Evolutionary conservation across 805 yeast genomes (phyloP).

Genomic region (Ogataea corticis): DNA sequence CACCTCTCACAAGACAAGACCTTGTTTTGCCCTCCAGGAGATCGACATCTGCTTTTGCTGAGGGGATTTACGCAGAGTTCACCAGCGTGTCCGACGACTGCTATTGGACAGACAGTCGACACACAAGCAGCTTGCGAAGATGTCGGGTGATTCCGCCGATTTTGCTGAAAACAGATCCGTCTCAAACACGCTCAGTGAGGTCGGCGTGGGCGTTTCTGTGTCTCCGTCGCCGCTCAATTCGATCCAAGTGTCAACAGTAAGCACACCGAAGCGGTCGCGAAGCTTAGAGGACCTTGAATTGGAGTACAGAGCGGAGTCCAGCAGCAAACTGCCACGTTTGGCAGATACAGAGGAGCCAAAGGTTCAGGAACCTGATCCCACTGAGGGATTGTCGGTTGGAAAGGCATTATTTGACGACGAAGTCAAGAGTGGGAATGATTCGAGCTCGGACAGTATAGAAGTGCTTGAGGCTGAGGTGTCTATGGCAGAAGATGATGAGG

Average conservation of each 20-base stretch:
- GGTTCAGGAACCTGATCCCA: constrained; percentile 2
- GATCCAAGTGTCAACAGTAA: neutral
- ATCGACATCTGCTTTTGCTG: too few relatives aligned
- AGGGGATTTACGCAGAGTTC: too few relatives aligned
- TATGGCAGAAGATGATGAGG: constrained; percentile 2
- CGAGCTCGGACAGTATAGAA: constrained; percentile 6
- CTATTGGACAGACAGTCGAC: too few relatives aligned
- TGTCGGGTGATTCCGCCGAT: constrained; percentile 1
- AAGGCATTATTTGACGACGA: constrained; percentile 9
- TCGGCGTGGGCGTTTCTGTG: neutral
- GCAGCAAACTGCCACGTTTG: constrained; percentile 4
- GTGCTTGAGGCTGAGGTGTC: constrained; percentile 1
- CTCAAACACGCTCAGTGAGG: neutral
- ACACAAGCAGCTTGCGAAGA: neutral
- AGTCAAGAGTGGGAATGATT: constrained; percentile 5
- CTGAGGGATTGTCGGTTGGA: constrained; percentile 14
- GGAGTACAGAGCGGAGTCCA: neutral
- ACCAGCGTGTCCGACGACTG: too few relatives aligned
- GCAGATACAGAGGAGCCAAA: neutral
- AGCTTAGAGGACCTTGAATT: constrained; percentile 6
- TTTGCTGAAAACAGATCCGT: neutral
- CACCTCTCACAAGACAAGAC: too few relatives aligned
- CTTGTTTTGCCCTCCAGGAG: too few relatives aligned
- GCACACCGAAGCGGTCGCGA: constrained; percentile 16
- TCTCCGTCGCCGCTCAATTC: constrained; percentile 4